phyloP scores from a whole-genome alignment of 164 flowering plant genomes.

The Hamamelis virginiana region DNA sequence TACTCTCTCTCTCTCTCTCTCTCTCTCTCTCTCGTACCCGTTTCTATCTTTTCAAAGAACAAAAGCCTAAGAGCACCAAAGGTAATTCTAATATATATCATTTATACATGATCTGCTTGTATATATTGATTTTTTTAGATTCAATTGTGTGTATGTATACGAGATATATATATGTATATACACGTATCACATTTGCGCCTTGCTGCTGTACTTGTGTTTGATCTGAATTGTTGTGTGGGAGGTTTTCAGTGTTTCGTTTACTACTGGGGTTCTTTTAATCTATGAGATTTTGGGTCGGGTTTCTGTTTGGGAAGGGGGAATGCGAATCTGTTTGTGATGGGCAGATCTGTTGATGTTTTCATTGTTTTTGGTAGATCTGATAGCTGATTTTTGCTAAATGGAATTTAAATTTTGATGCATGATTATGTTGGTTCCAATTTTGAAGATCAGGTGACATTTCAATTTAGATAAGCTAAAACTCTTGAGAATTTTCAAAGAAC shows the following conservation, averaged over 20 bases:
- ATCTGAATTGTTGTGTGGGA: no score
- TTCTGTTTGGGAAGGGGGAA: neutral
- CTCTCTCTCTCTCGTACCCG: neutral
- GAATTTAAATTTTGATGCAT: neutral
- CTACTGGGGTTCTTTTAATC: neutral
- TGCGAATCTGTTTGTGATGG: neutral
- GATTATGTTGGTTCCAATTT: no score
- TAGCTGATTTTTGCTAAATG: neutral
- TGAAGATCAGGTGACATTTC: neutral
- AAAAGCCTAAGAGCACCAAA: neutral
- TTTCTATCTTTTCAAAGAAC: neutral
- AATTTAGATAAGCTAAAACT: neutral
- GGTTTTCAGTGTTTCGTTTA: neutral
- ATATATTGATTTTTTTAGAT: no score
- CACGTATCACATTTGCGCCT: no score
- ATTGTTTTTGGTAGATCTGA: slow-evolving; percentile 6
- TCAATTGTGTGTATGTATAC: no score
- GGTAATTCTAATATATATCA: no score
- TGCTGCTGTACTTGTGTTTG: no score
- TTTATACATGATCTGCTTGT: no score
- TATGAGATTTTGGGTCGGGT: neutral
- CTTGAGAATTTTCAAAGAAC: neutral
- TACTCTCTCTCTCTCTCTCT: neutral
- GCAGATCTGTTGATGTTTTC: neutral
- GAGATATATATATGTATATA: no score